These are phyloP conservation scores for Cutaneotrichosporon cavernicola DNA, from an alignment of 1,284 basidiomycete species.

Conservation along the genomic window DNA sequence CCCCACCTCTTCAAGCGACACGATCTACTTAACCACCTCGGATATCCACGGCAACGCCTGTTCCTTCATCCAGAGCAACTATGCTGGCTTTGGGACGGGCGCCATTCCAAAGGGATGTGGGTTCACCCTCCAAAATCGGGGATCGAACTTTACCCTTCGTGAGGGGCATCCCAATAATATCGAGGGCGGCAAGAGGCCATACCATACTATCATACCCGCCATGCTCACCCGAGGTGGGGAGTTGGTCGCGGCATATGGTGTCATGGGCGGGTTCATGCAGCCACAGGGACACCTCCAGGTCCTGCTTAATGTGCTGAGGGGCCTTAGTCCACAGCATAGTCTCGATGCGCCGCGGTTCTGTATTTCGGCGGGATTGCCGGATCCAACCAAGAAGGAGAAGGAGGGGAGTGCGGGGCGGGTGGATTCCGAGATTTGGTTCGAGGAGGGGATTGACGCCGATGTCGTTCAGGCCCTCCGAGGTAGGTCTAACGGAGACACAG, in stretches of 20 bases:
- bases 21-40: slow-evolving; percentile 85
- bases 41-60: slow-evolving; percentile 91
- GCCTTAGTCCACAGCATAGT: slow-evolving; percentile 76
- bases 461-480: slow-evolving; percentile 63
- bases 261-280: slow-evolving; percentile 65
- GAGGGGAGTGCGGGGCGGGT: slow-evolving; percentile 58
- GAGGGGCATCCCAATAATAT: slow-evolving; percentile 81
- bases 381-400: slow-evolving; percentile 56
- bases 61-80: slow-evolving; percentile 79
- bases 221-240: slow-evolving; percentile 74
- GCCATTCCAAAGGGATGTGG: slow-evolving; percentile 90
- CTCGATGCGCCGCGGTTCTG: slow-evolving; percentile 90
- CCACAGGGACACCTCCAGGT: slow-evolving; percentile 51
- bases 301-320: slow-evolving; percentile 79
- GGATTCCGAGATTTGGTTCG: slow-evolving; percentile 73
- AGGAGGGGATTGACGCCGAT: slow-evolving; percentile 68
- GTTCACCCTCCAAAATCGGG: slow-evolving; percentile 93
- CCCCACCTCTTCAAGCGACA: slow-evolving; percentile 68
- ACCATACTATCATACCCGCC: slow-evolving; percentile 90
- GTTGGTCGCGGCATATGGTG: slow-evolving; percentile 81
- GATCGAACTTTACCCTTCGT: slow-evolving; percentile 74
- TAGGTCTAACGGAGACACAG: not conserved
- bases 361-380: slow-evolving; percentile 77
- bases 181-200: slow-evolving; percentile 80
- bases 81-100: slow-evolving; percentile 63